Evolutionary conservation across 139 green algal genomes (phyloP), one percentile per base, ranked within the genome.

Genomic region (Chlamydomonas urium): DNA sequence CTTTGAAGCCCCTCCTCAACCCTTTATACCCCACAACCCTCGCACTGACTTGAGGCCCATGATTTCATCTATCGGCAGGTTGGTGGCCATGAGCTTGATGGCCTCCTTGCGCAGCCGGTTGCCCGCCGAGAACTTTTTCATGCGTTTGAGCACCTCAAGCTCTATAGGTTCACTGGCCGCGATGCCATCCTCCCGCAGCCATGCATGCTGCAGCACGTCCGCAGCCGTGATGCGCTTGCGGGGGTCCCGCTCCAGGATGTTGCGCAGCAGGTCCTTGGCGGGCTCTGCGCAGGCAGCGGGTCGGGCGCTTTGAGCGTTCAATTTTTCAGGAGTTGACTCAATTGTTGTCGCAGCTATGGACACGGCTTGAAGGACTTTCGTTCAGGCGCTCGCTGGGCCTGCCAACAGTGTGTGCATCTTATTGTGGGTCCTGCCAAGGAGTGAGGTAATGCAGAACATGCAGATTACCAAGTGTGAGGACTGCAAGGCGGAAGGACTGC

Each of bases 21-120:
- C n/a, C n/a, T n/a, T n/a, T n/a, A n/a, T n/a, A n/a, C n/a, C n/a
- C n/a, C n/a, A n/a, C 42, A 50, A 50, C 8, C 10, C 42, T 24
- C 42, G 10, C 8, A 50, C 69, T 77, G 19, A 94, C 86, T 78
- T 69, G 78, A 98, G 89, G 31, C 92, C 93, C 38, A 84, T 83
- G 80, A 97, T 93, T 83, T 98, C 93, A 34, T 94, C 87, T 37
- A 88, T 76, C 1, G 93, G 87, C 81, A 98, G 85, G 70, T 82
- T 87, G 2, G 76, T 72, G 1, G 93, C 93, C 31, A 97, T 94
- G 50, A 95, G 77, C 83, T 94, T 90, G 69, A 99, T 82, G 0
- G 95, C 96, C 81, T 96, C 83, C 76, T 97, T 96, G 85, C 98
- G 97, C 38, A 99, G 84, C 71, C 93, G 93, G 87, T 98, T 97